A percentile compares a stretch with the other conserved stretches of the same genome.
phyloP scores from a whole-genome alignment of 176 grass and related monocot genomes.

The Luzula sylvatica region DNA sequence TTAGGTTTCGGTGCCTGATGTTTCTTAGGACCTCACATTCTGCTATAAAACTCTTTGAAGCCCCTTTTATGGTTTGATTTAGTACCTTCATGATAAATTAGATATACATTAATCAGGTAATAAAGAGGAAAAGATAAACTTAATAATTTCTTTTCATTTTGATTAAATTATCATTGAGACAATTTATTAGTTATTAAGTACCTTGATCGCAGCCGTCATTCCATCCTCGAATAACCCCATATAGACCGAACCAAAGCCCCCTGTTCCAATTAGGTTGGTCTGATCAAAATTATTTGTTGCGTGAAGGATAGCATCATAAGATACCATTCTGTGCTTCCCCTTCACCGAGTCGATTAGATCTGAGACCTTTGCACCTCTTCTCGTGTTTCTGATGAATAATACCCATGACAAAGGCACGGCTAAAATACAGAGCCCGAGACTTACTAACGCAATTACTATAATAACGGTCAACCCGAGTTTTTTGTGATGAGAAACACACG shows the following conservation, averaged over 20 bases:
- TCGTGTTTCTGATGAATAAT: not conserved
- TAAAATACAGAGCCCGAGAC: not conserved
- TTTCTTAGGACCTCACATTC: slow-evolving; percentile 39
- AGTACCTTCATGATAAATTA: too few species aligned
- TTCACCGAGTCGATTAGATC: not conserved
- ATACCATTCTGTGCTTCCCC: slow-evolving; percentile 18
- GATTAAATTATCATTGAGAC: too few species aligned
- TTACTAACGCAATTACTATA: not conserved
- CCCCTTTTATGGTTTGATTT: slow-evolving; percentile 15
- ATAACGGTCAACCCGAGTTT: not conserved
- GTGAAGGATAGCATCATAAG: slow-evolving; percentile 24
- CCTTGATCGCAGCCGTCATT: slow-evolving; percentile 29
- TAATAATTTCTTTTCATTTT: too few species aligned
- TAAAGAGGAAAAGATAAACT: too few species aligned
- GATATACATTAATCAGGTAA: too few species aligned
- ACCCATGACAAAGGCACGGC: slow-evolving; percentile 3
- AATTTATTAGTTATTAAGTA: not conserved
- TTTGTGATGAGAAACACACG: not conserved
- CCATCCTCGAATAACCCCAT: slow-evolving; percentile 20
- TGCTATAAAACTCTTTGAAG: slow-evolving; percentile 28
- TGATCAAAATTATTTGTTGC: slow-evolving; percentile 29
- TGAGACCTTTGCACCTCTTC: not conserved
- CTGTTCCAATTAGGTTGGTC: slow-evolving; percentile 12
- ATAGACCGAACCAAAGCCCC: slow-evolving; percentile 29
- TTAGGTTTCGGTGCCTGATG: slow-evolving; percentile 27